Conservation (phyloP, 768 basidiomycete genomes). For the Mycena amicta region DNA sequence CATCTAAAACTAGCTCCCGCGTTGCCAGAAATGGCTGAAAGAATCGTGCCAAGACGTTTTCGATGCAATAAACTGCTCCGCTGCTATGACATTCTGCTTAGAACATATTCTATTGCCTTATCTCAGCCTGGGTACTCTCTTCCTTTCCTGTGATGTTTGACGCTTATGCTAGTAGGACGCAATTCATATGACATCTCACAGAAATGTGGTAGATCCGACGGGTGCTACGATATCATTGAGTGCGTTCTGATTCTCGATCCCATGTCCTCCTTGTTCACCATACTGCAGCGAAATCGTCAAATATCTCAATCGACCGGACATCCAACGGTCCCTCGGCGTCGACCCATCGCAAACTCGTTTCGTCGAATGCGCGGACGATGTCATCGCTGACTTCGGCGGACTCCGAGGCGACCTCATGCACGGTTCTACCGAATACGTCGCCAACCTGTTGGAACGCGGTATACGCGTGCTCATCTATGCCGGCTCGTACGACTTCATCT, state of each 20-base stretch:
- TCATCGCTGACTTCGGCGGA: not conserved
- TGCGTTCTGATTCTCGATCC: not conserved
- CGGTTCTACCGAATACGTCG: no score
- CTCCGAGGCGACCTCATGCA: conserved; percentile 30
- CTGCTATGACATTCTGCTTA: conserved; percentile 43
- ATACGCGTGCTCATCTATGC: conserved; percentile 58
- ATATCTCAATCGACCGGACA: conserved; percentile 9
- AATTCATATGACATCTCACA: conserved; percentile 10
- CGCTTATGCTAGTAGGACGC: conserved; percentile 14
- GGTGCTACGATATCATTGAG: conserved; percentile 9
- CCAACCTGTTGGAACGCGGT: conserved; percentile 59
- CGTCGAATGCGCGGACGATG: not conserved
- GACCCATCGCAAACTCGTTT: conserved; percentile 62
- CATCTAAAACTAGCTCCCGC: conserved; percentile 35
- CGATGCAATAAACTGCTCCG: conserved; percentile 43
- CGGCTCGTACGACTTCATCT: conserved; percentile 60
- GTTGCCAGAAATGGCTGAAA: conserved; percentile 43
- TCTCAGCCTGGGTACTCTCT: no score
- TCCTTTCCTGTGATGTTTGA: no score
- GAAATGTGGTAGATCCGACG: not conserved
- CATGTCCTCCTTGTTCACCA: no score
- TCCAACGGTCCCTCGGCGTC: not conserved
- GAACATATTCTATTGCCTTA: conserved; percentile 27
- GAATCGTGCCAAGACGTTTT: no score
- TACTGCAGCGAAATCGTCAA: no score